These are phyloP conservation scores for Chrysoporthe puriensis DNA, from an alignment of 2,329 filamentous ascomycete species.

Conservation along the genomic window DNA sequence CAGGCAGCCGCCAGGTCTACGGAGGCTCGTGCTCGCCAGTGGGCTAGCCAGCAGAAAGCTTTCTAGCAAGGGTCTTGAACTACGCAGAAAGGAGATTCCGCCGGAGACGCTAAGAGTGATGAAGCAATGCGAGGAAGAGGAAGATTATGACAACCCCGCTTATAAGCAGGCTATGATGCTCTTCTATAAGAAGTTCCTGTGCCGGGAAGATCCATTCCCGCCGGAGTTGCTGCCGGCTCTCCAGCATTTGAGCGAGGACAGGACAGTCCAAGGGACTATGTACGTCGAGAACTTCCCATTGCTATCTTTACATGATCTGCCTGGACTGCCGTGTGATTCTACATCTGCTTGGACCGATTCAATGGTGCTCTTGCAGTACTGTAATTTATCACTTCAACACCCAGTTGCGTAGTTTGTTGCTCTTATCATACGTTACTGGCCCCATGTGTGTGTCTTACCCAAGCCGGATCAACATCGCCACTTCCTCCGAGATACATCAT, in stretches of 20 bases:
- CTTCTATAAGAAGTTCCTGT: slow-evolving; percentile 20
- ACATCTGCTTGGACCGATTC: no score
- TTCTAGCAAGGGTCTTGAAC: not conserved
- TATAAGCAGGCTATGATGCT: slow-evolving; percentile 12
- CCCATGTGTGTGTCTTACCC: no score
- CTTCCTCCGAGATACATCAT: no score
- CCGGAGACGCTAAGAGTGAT: not conserved
- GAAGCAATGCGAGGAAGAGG: not conserved
- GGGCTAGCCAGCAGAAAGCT: slow-evolving; percentile 36
- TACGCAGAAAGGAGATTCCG: slow-evolving; percentile 13
- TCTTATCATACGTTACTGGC: no score
- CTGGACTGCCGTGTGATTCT: no score
- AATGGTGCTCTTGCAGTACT: no score
- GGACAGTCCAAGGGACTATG: slow-evolving; percentile 12
- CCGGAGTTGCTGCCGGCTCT: not conserved
- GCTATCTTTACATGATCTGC: no score
- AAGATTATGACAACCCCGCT: slow-evolving; percentile 3
- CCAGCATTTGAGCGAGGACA: slow-evolving; percentile 12
- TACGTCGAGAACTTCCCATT: slow-evolving; percentile 1
- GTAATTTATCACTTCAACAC: no score
- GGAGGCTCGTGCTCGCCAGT: slow-evolving; percentile 36
- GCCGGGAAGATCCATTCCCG: slow-evolving; percentile 10
- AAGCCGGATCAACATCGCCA: no score
- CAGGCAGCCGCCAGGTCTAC: slow-evolving; percentile 29
- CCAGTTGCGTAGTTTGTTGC: no score